Evolutionary conservation across 1,284 basidiomycete species (phyloP).

Genomic region (Tylopilus sp.): DNA sequence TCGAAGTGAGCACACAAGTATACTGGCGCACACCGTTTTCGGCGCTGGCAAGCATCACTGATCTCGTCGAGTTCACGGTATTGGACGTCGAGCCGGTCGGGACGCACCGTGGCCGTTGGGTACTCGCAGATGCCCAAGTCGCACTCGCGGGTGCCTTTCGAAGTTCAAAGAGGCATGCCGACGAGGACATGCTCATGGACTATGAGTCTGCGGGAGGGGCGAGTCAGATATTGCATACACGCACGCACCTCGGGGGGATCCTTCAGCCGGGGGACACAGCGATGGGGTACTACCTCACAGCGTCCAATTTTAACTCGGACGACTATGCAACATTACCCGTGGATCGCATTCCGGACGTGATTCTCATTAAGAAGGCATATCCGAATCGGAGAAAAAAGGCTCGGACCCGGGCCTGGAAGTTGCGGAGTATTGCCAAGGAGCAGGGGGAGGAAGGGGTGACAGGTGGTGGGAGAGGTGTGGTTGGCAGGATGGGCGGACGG

Average conservation of each 20-base stretch:
- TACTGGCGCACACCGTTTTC: constrained; percentile 94
- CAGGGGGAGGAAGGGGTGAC: constrained; percentile 81
- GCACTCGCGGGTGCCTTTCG: constrained; percentile 80
- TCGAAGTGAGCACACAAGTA: constrained; percentile 76
- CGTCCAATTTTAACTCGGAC: constrained; percentile 91
- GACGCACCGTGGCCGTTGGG: constrained; percentile 66
- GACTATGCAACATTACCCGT: constrained; percentile 75
- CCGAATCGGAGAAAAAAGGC: constrained; percentile 93
- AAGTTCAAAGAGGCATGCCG: constrained; percentile 38
- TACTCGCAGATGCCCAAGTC: constrained; percentile 93
- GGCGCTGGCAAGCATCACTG: constrained; percentile 75
- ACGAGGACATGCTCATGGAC: constrained; percentile 55
- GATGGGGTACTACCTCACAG: constrained; percentile 86
- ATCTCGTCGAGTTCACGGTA: constrained; percentile 93
- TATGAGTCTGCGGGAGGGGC: constrained; percentile 49
- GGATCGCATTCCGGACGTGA: constrained; percentile 84
- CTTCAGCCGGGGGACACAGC: constrained; percentile 94
- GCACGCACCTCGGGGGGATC: constrained; percentile 93
- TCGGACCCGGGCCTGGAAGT: constrained; percentile 81
- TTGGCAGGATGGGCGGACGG: constrained; percentile 85
- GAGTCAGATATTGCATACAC: constrained; percentile 91
- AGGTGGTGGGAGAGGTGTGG: constrained; percentile 72
- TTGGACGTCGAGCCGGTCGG: constrained; percentile 90
- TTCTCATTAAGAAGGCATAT: constrained; percentile 95
- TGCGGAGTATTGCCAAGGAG: constrained; percentile 94